Base-by-base conservation (phyloP, 2,329 filamentous ascomycete species). In the Calonectria pseudoreteaudii region DNA sequence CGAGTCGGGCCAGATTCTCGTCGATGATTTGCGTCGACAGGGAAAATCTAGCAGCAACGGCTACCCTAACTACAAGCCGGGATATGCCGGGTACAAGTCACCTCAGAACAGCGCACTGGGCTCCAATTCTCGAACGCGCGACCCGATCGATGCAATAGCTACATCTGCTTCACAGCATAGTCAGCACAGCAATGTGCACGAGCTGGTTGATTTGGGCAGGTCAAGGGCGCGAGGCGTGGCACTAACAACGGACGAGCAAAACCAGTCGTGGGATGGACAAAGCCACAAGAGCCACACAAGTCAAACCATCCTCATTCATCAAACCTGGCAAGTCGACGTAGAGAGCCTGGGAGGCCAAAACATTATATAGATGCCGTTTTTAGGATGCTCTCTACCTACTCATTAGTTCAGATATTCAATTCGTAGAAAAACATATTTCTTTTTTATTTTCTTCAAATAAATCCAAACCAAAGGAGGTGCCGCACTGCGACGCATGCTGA, bases 251-350 rank as follows among this genome's bases (percentile, higher is more conserved):
- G 64, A 68, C 10, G 70, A 68, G 16, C 68, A 73, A 14, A 71
- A 67, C 13, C 31, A 28, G 36, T 70, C 77, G 2, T 79, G 77
- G 77, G 77, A 79, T 58, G 70, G 71, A 11, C 75, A 78, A 53
- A 79, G 78, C 64, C 78, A 80, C 34, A 78, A 78, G 53, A 79
- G 78, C 64, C 78, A 80, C 34, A 78, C 80, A 10, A 82, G 80
- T 38, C 80, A 82, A 30, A 82, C 77, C 50, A 81, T 82, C 58
- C 71, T 82, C 14, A 80, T 82, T 41, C 77, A 82, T 9, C 80
- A 80, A 69, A 80, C 80, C 23, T 82, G 80, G 80, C 74, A 80
- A 18, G 79, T 82, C 6, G 80, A 82, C n/a, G 62, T 80, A 30
- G 74, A 82, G 72, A 77, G 64, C 20, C 71, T 75, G 66, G 66